Base-by-base conservation (phyloP, 2,329 filamentous ascomycete species). In the Pseudogymnoascus sp. region DNA sequence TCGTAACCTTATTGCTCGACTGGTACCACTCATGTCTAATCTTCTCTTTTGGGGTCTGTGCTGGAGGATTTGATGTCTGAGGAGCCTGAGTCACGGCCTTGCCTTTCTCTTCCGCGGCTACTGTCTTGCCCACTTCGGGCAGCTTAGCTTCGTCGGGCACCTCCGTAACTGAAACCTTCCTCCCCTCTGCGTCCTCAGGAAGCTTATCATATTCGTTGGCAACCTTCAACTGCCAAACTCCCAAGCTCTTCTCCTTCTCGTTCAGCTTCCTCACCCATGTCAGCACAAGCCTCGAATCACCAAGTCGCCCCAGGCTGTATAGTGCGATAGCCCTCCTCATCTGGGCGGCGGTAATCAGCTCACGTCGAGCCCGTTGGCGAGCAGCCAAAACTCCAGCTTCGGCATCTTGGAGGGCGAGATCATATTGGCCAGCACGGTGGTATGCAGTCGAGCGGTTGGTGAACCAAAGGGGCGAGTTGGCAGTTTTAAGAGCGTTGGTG, bases 361-460 rank as follows among this genome's bases (percentile, higher is more conserved):
- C 85, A 61, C 89, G 85, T 70, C 87, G 89, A 33, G 83, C 89
- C 42, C 93, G 88, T 66, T 87, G 81, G 26, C 78, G 78, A 2
- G 87, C 88, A 3, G 82, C 76, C 38, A 82, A 76, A 62, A 89
- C 82, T 2, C 87, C 89, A 59, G 81, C 80, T 66, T 91, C 85
- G 38, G 88, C 86, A 74, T 93, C 89, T 40, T 78, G 79, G 50
- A 95, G 82, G 1, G 91, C 89, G 21, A 83, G 80, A 2, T 84
- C 78, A 63, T 84, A 81, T 61, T 85, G 78, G 68, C 80, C 79
- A 2, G 82, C 79, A 65, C 89, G 84, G 60, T 90, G 82, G 72
- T 92, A 87, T 40, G 91, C 91, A 44, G 87, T 91, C 4, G 91
- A 89, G 19, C 93, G 90, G 68, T 89, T 86, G 67, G 95, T 84